Evolutionary conservation across 2,329 filamentous ascomycete species (phyloP).

Genomic region (Fusarium abutilonis): DNA sequence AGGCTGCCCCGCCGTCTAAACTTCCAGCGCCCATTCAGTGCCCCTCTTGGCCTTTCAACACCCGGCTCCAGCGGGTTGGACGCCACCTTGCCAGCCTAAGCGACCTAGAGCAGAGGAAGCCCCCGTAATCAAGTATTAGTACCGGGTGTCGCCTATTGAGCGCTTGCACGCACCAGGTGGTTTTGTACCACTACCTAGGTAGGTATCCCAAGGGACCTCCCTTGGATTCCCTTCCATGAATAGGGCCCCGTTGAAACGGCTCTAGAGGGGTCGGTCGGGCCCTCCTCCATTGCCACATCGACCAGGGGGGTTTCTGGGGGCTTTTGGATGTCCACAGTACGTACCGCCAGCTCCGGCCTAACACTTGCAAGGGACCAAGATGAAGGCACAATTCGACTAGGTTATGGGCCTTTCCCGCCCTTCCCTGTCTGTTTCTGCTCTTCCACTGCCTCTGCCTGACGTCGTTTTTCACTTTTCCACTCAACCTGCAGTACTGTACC

Average conservation of each 20-base stretch:
- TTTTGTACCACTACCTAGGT: slow-evolving; percentile 36
- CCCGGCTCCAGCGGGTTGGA: slow-evolving; percentile 29
- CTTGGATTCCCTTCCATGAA: slow-evolving; percentile 18
- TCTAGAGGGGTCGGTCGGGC: slow-evolving; percentile 31
- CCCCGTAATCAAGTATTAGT: slow-evolving; percentile 25
- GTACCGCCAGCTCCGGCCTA: slow-evolving; percentile 21
- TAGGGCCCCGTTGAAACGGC: slow-evolving; percentile 29
- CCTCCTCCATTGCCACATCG: slow-evolving; percentile 40
- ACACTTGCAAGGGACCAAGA: slow-evolving; percentile 25
- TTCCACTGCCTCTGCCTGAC: slow-evolving; percentile 31
- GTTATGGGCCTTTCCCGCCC: slow-evolving; percentile 31
- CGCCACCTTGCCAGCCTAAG: slow-evolving; percentile 35
- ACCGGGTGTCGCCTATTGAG: slow-evolving; percentile 10
- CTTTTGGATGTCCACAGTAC: slow-evolving; percentile 22
- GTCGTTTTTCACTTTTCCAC: slow-evolving; percentile 36
- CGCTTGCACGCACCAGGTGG: background rate
- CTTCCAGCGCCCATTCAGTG: slow-evolving; percentile 21
- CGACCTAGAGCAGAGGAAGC: slow-evolving; percentile 21
- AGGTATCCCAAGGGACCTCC: slow-evolving; percentile 31
- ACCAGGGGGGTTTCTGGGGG: slow-evolving; percentile 31
- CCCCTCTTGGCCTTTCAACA: slow-evolving; percentile 23
- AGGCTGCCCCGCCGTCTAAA: slow-evolving; percentile 36
- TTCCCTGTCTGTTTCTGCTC: slow-evolving; percentile 19
- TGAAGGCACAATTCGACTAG: slow-evolving; percentile 33
- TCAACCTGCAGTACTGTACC: slow-evolving; percentile 33